Evolutionary conservation across 2,329 filamentous ascomycete species (phyloP), one percentile per base, ranked within the genome.

Genomic region (Mariannaea elegans): DNA sequence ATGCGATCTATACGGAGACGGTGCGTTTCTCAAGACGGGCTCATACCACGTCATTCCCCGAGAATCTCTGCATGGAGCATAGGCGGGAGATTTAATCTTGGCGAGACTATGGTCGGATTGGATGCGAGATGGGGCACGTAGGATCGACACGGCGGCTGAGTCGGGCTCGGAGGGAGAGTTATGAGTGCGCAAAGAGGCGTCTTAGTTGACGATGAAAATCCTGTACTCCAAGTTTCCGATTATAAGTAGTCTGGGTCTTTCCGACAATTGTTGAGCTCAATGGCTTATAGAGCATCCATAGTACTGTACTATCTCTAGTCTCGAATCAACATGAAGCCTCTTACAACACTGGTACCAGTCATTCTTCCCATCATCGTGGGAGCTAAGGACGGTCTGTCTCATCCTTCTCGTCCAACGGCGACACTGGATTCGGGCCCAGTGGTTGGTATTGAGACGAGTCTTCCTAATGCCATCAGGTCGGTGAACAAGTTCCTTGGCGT

Each of bases 401-500:
- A 38, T 7, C 34, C 24, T 19, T 21, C 41, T 21, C 36, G 8
- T 4, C 64, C 66, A 4, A 65, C 58, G 2, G 65, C 45, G 19
- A 56, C 49, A 9, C 54, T 71, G 3, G 55, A 65, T 16, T 63
- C 64, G 1, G 67, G 69, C 0, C 61, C 48, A 5, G 36, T 71
- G 4, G 16, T 65, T 16, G 68, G 67, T 1, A 29, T 53, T 16
- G 19, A 56, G 3, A 65, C 63, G 2, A 48, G 19, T 23, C 60
- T 72, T 1, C 68, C 67, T 2, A 39, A 51, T 8, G 61, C 56
- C 4, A 34, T 59, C 14, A 54, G 55, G 0, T 62, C 62, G 1
- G 63, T 70, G 2, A 63, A 66, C 31, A 66, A 65, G 47, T 70
- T 66, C 23, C 49, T 72, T 0, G 65, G 65, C 4, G 65, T 72